Percentiles rank a stretch among this genome's conserved stretches.
These are phyloP conservation scores for Tetragonia tetragonoides DNA, from an alignment of 148 eudicot genomes.

Conservation along the genomic window DNA sequence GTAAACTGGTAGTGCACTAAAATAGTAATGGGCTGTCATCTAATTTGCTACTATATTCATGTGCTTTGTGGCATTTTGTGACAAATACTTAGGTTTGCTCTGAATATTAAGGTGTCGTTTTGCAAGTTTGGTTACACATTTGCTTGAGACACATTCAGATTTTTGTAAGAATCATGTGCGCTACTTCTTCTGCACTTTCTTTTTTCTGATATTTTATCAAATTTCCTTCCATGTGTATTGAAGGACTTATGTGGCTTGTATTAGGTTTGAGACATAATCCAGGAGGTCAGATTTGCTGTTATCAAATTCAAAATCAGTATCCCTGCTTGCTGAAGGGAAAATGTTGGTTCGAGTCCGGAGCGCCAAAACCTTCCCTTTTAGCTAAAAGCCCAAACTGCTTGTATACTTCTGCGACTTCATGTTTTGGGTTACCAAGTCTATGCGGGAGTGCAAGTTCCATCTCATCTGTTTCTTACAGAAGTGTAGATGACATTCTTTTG, in stretches of 20 bases:
- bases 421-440: constrained; percentile 4
- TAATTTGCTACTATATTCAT: background rate
- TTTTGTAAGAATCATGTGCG: background rate
- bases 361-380: background rate
- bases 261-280: constrained; percentile 9
- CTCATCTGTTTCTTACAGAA: constrained; percentile 15
- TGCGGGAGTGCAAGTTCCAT: background rate
- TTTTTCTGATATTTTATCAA: background rate
- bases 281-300: background rate
- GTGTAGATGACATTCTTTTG: background rate
- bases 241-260: background rate
- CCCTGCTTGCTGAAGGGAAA: background rate
- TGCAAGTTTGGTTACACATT: background rate
- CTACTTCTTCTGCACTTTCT: background rate
- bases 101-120: background rate
- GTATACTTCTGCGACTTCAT: background rate
- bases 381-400: constrained; percentile 4
- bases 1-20: background rate
- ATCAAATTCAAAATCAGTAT: background rate
- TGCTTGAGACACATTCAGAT: background rate
- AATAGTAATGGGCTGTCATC: background rate
- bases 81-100: background rate
- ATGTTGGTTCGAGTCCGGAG: constrained; percentile 8
- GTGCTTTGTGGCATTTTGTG: background rate
- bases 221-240: background rate